phyloP scores from a whole-genome alignment of 768 basidiomycete genomes.

The Hypholoma sublateritium region DNA sequence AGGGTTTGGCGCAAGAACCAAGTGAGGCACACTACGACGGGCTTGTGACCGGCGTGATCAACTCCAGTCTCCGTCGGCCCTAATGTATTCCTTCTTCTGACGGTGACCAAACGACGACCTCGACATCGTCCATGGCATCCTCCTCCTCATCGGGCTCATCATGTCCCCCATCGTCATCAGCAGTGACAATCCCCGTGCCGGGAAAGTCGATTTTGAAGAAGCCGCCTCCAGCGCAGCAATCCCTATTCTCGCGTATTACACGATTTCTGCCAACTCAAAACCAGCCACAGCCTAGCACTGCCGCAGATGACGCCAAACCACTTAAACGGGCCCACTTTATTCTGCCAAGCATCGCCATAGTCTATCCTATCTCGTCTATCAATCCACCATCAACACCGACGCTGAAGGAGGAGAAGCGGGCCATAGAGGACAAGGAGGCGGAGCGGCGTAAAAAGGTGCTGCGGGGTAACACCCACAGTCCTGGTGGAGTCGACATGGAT shows the following conservation, averaged over 20 bases:
- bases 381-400: slow-evolving; percentile 82
- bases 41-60: background rate
- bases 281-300: slow-evolving; percentile 25
- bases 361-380: slow-evolving; percentile 86
- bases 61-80: background rate
- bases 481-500: slow-evolving; percentile 36
- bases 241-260: slow-evolving; percentile 72
- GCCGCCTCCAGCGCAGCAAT: slow-evolving; percentile 65
- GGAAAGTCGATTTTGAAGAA: slow-evolving; percentile 83
- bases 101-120: background rate
- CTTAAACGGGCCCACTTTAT: slow-evolving; percentile 92
- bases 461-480: slow-evolving; percentile 45
- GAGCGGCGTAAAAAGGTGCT: slow-evolving; percentile 69
- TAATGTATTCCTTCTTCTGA: background rate
- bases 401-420: slow-evolving; percentile 77
- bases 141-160: slow-evolving; percentile 46
- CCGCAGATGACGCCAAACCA: slow-evolving; percentile 52
- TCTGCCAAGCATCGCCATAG: slow-evolving; percentile 78
- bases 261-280: slow-evolving; percentile 67
- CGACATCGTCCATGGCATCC: slow-evolving; percentile 23
- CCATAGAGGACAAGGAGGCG: slow-evolving; percentile 74
- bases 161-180: slow-evolving; percentile 73
- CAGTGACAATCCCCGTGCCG: slow-evolving; percentile 75
- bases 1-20: too few relatives aligned
- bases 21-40: background rate